A percentile compares a stretch with the other conserved stretches of the same genome.
phyloP scores from a whole-genome alignment of 352 stramenopile species.

The Globisporangium polare region DNA sequence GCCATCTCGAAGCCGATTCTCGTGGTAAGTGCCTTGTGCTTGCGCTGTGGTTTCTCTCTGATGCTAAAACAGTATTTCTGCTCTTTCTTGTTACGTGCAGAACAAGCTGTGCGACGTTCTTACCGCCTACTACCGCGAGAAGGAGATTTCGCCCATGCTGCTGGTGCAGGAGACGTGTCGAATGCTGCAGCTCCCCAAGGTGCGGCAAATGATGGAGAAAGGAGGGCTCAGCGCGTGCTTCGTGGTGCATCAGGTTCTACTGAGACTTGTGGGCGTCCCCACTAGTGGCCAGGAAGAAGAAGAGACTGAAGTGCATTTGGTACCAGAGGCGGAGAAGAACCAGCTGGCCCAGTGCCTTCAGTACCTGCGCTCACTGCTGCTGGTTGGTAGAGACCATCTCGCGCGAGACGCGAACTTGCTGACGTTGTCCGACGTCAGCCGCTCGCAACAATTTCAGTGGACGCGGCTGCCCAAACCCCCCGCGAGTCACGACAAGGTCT shows the following conservation, averaged over 20 bases:
- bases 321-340: not conserved
- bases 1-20: conserved; percentile 1
- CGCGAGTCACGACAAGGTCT: conserved; percentile 34
- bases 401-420: too few relatives aligned
- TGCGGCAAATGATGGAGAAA: conserved; percentile 1
- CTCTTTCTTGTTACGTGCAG: too few relatives aligned
- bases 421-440: not conserved
- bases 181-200: not conserved
- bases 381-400: not conserved
- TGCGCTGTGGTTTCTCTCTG: not conserved
- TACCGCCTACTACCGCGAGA: not conserved
- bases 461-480: not conserved
- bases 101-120: not conserved
- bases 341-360: not conserved
- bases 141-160: not conserved
- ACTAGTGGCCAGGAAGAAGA: not conserved
- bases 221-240: not conserved
- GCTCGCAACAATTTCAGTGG: not conserved
- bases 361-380: not conserved
- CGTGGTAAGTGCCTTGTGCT: not conserved
- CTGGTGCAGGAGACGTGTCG: not conserved
- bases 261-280: not conserved
- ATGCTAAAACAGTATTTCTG: not conserved
- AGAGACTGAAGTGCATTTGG: not conserved
- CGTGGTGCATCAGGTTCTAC: not conserved